Evolutionary conservation across 140 eudicot species (phyloP).

Genomic region (Anethum foeniculum): DNA sequence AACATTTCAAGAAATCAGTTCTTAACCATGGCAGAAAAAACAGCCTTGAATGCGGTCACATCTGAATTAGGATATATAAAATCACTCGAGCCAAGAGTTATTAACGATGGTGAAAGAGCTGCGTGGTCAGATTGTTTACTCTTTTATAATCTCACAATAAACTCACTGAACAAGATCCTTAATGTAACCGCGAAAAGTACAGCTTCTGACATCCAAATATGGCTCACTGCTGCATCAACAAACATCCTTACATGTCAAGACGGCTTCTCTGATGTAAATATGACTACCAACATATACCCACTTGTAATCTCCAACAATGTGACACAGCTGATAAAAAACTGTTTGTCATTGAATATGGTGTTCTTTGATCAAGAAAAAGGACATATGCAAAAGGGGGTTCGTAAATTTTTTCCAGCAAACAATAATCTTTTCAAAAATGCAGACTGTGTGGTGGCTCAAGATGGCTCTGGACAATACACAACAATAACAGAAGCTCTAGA

Average conservation of each 20-base stretch:
- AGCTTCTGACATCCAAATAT: constrained; percentile 42
- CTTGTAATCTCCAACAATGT: constrained; percentile 47
- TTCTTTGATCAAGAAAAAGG: constrained; percentile 17
- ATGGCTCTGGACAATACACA: neutral
- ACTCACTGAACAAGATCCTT: neutral
- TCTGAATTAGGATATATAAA: neutral
- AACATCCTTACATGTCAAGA: constrained; percentile 55
- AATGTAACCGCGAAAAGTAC: neutral
- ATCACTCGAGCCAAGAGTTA: neutral
- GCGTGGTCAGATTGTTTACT: neutral
- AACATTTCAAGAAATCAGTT: neutral
- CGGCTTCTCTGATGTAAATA: constrained; percentile 45
- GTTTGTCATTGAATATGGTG: constrained; percentile 42
- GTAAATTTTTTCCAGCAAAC: constrained; percentile 37
- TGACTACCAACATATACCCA: constrained; percentile 33
- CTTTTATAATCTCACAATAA: neutral
- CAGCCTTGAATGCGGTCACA: neutral
- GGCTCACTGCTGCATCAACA: constrained; percentile 74
- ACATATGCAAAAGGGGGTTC: constrained; percentile 26
- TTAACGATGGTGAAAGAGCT: neutral
- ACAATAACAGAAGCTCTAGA: neutral
- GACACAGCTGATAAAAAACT: constrained; percentile 56
- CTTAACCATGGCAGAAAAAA: neutral
- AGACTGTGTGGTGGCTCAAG: neutral
- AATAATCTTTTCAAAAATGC: neutral